A percentile compares a stretch with the other conserved stretches of the same genome.
These are phyloP conservation scores for Fusarium chlamydosporum DNA, from an alignment of 2,329 filamentous ascomycete genomes.

Conservation along the genomic window DNA sequence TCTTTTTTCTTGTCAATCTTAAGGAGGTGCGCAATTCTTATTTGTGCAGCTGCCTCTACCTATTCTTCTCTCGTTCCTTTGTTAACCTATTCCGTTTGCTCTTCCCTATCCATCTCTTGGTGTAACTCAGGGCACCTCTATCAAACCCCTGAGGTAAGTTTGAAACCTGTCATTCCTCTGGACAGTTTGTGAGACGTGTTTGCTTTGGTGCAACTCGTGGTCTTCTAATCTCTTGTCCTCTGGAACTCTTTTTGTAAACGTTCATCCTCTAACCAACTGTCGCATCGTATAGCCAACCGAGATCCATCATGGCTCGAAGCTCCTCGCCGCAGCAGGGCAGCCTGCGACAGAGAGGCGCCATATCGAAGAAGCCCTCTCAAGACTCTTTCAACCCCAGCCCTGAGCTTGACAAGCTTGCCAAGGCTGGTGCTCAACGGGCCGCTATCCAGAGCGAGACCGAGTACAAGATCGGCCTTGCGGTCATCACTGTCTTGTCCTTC, in stretches of 20 bases:
- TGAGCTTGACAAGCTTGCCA: constrained; percentile 66
- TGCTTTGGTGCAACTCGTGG: constrained; percentile 3
- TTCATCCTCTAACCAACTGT: constrained; percentile 36
- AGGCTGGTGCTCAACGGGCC: constrained; percentile 55
- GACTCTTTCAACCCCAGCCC: constrained; percentile 58
- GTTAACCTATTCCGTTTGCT: constrained; percentile 35
- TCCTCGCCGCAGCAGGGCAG: constrained; percentile 69
- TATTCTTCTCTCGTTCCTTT: constrained; percentile 47
- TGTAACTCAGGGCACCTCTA: constrained; percentile 29
- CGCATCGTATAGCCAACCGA: constrained; percentile 31
- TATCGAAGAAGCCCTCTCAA: constrained; percentile 64
- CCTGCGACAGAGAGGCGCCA: constrained; percentile 71
- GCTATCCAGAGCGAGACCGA: constrained; percentile 76
- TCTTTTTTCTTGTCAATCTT: constrained; percentile 27
- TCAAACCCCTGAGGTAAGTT: constrained; percentile 47
- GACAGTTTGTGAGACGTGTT: constrained; percentile 30
- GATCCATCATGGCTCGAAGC: constrained; percentile 62
- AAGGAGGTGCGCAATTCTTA: constrained; percentile 41
- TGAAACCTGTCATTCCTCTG: constrained; percentile 37
- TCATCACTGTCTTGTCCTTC: constrained; percentile 89
- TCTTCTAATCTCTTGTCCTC: background rate
- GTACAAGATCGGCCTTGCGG: constrained; percentile 81
- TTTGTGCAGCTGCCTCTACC: constrained; percentile 32
- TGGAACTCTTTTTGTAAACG: background rate
- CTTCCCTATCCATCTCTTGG: constrained; percentile 27